Base-by-base conservation (phyloP, 169 alveolate species). In the Besnoitia besnoiti region DNA sequence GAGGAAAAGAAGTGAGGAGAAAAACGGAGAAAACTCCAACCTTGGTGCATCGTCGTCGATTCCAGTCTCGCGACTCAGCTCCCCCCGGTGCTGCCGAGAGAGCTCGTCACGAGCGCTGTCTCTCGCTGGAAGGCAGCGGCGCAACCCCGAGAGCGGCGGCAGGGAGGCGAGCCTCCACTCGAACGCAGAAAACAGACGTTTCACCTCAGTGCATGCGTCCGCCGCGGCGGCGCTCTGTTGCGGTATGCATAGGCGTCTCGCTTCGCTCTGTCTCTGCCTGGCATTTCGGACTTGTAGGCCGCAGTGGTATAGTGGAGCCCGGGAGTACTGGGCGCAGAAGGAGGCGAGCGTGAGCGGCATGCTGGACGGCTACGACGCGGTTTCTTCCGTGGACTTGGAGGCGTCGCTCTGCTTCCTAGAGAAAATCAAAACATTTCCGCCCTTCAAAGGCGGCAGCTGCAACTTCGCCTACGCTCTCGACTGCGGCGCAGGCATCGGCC, bases 401-500 rank as follows among this genome's bases (percentile, higher is more conserved):
- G 79, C 73, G 5, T 85, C 90, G n/a, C 75, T 61, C 35, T 40
- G 46, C 42, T 85, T 85, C 49, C 47, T 85, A 3, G 79, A 85
- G 39, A 85, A 85, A 44, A 44, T 85, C 33, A 44, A 44, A n/a
- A 35, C 61, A 2, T 35, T 85, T 2, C 90, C 90, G n/a, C 50
- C 90, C 47, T 35, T 14, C 37, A 55, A 37, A 37, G 90, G 90
- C 8, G 61, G 75, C 4, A 16, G 47, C 50, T 85, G 90, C 50
- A 1, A 91, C 14, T 90, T 89, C 40, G 87, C 55, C 27, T 46
- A 89, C 47, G 96, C 95, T 5, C 80, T 97, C 37, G 98, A 97
- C 91, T 95, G 96, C 92, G 98, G 96, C 21, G 96, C 97, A 10
- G 98, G 98, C 33, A 95, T 97, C 4, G 98, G 98, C 51, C 89